Base-by-base conservation (phyloP, 1,284 basidiomycete species). In the Apiotrichum siamense region DNA sequence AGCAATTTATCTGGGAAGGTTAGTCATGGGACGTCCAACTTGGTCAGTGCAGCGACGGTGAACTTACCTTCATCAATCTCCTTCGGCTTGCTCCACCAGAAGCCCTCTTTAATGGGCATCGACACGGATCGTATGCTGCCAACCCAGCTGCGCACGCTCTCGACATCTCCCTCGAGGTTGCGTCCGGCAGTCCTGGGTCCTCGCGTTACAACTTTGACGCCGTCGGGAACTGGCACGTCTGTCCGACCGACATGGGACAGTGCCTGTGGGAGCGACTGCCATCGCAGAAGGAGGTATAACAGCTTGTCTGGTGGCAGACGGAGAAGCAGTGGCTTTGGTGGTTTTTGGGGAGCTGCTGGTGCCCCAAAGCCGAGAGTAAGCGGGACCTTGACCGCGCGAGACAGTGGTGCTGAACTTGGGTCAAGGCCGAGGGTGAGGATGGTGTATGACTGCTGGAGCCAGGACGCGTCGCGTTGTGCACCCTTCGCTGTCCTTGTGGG, bases 401-500 rank as follows among this genome's bases (percentile, higher is more conserved):
- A 62, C 13, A 75, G 52, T 7, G 70, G 70, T 3, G 65, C 64
- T 0, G 67, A 70, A 21, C 51, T 60, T 0, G 73, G 72, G 50
- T 73, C 73, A 2, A 75, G 50, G 4, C 73, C 73, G 7, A 75
- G 64, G 0, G 73, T 75, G 33, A 73, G 59, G 20, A 75, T 55
- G 0, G 73, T 75, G 43, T 73, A 75, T 1, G 61, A 59, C 52
- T 75, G 73, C 43, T 65, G 62, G 3, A 71, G 42, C 43, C 65
- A 44, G 3, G 62, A 49, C n/a, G 62, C 57, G 33, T 42, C 47
- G 17, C 33, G 33, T n/a, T 11, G 33, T 7, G 33, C 10, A n/a
- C 33, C 27, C 23, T 38, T 43, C 18, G 40, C 23, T 26, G 17
- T 25, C 3, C 36, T 9, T 21, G 27, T 18, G 21, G 40, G 37